Evolutionary conservation across 139 green algal genomes (phyloP), one percentile per base, ranked within the genome.

Genomic region (Chlorella sp.): DNA sequence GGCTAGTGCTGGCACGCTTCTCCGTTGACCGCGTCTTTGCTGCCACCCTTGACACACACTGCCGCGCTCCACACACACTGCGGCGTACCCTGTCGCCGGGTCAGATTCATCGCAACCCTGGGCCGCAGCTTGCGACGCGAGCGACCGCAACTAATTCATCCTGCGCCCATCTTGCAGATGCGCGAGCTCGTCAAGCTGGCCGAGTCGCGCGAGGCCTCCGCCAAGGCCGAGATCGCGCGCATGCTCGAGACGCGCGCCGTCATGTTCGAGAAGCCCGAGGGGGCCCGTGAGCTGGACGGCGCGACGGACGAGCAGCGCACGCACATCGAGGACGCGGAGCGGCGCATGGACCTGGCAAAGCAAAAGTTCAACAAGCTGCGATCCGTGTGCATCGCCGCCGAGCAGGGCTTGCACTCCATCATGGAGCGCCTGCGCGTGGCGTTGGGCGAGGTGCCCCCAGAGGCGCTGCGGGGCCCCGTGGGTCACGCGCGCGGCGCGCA

Each of bases 161-260:
- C n/a, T n/a, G n/a, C n/a, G n/a, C n/a, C n/a, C n/a, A n/a, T n/a
- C 42, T 55, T 55, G 10, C 42, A 82, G 84, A 94, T 94, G 90
- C 81, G 77, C 3, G 78, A 91, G 64, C 83, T 96, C 75, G 90
- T 94, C 17, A n/a, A 66, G n/a, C 82, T 92, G 42, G 89, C 88
- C 49, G 90, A 94, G 79, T 62, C 71, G 34, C 74, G 85, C 2
- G 89, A 96, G 75, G 76, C 75, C 0, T 49, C 69, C 3, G 88
- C 88, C 65, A 92, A 93, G 84, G 65, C 71, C 23, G 80, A 92
- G 64, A 85, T 94, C 35, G 75, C 66, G 0, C 42, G 60, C 32
- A 73, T 94, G 78, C 79, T 91, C 69, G 67, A 72, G 67, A 49
- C 35, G n/a, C 29, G 67, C 3, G 42, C 67, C 29, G 51, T 10